A percentile compares a stretch with the other conserved stretches of the same genome.
Evolutionary conservation across 1,139 yeast genomes (phyloP).

Genomic region (Pichia sp.): DNA sequence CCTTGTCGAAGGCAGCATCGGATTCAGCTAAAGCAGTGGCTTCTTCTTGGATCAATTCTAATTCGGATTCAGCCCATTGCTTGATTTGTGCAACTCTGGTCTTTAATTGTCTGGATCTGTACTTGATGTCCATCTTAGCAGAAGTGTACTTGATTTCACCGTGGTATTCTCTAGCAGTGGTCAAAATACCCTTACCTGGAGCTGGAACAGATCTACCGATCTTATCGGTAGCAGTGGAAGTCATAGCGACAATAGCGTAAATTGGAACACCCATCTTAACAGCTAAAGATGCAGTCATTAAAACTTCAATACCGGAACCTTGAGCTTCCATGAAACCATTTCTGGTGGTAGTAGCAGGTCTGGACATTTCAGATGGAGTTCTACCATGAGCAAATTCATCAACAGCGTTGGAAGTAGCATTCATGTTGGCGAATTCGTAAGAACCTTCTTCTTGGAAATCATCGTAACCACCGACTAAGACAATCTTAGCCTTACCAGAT

Average conservation of each 20-base stretch:
- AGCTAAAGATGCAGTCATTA: slow-evolving; percentile 95
- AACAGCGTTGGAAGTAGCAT: slow-evolving; percentile 89
- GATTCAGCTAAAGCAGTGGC: slow-evolving; percentile 52
- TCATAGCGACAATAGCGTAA: slow-evolving; percentile 89
- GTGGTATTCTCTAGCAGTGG: slow-evolving; percentile 94
- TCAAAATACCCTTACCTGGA: slow-evolving; percentile 99
- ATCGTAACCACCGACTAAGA: slow-evolving; percentile 98
- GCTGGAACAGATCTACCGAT: slow-evolving; percentile 99
- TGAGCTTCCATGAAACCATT: slow-evolving; percentile 99
- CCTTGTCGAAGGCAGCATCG: slow-evolving; percentile 41
- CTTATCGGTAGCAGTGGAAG: slow-evolving; percentile 97
- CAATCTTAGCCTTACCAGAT: slow-evolving; percentile 92
- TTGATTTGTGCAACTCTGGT: slow-evolving; percentile 77
- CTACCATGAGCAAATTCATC: slow-evolving; percentile 94
- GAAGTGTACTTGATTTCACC: slow-evolving; percentile 80
- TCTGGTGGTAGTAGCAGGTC: slow-evolving; percentile 97
- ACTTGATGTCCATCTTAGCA: slow-evolving; percentile 82
- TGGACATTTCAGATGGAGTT: slow-evolving; percentile 97
- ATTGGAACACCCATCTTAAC: slow-evolving; percentile 98
- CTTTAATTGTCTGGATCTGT: slow-evolving; percentile 90
- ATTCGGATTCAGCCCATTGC: slow-evolving; percentile 82
- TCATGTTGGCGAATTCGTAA: slow-evolving; percentile 97
- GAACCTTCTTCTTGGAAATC: slow-evolving; percentile 99
- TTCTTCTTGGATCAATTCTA: slow-evolving; percentile 68
- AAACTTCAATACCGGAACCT: slow-evolving; percentile 98